phyloP scores from a whole-genome alignment of 768 basidiomycete species.

The Termitomyces sp. region DNA sequence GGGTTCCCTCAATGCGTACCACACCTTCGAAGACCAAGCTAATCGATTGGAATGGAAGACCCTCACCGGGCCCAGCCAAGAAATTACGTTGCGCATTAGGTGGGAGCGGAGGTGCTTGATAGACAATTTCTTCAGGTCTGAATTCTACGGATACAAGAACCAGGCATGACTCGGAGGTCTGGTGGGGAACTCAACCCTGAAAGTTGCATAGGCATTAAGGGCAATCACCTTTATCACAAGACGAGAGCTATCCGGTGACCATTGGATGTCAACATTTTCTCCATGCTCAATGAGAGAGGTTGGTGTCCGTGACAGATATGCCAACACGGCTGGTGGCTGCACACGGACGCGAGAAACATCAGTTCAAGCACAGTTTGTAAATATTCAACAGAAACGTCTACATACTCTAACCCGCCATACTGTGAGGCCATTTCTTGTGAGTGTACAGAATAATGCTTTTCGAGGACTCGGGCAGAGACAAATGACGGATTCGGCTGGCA shows the following conservation, averaged over 20 bases:
- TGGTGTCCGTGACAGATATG: constrained; percentile 69
- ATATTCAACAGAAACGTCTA: constrained; percentile 20
- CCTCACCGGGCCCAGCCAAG: constrained; percentile 78
- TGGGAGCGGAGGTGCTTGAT: constrained; percentile 47
- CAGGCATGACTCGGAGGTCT: constrained; percentile 81
- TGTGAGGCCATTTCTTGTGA: constrained; percentile 66
- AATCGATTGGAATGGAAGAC: constrained; percentile 60
- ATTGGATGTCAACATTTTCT: constrained; percentile 66
- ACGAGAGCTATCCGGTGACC: constrained; percentile 78
- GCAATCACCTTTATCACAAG: constrained; percentile 72
- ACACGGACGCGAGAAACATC: not conserved
- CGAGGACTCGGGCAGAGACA: constrained; percentile 59
- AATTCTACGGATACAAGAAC: constrained; percentile 68
- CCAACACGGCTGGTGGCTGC: constrained; percentile 69
- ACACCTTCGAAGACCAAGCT: constrained; percentile 76
- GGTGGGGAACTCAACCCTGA: not conserved
- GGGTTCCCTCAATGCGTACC: constrained; percentile 67
- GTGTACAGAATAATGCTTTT: constrained; percentile 72
- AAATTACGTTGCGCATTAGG: constrained; percentile 61
- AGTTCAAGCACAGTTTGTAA: not conserved
- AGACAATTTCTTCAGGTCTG: constrained; percentile 47
- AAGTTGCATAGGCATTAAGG: not conserved
- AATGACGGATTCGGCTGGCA: constrained; percentile 53
- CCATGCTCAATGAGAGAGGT: constrained; percentile 81
- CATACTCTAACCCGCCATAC: constrained; percentile 78